Evolutionary conservation across 305 asterid genomes (phyloP), one percentile per base, ranked within the genome.

Genomic region (Fraxinus latifolia): DNA sequence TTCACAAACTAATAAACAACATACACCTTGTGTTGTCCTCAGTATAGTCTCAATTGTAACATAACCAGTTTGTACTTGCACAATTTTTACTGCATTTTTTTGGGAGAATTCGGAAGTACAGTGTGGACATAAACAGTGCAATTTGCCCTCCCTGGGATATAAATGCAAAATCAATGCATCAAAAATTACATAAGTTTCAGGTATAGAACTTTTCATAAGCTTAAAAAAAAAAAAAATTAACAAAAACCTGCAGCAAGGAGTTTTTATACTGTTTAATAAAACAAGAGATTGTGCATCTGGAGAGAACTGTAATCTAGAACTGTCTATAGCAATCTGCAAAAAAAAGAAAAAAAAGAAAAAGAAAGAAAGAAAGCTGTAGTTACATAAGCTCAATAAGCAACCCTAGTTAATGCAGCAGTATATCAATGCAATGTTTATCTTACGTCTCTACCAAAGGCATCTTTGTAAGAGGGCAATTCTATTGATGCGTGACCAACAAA

Each of bases 211-310:
- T 19, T 32, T 42, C 76, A 84, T 75, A 79, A 72, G 70, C 36
- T 83, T 78, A 34, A 86, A 79, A 29, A 77, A 42, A 77, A 42
- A 77, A 39, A 33, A 83, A 50, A 74, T 83, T 21, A 58, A 77
- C 4, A 36, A 84, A 86, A 89, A 96, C 99, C 98, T 90, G 88
- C 99, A 94, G 84, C 82, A 86, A 83, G 98, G 96, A 76, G 90
- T 88, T 87, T 72, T 93, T 47, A 93, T 85, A 87, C 85, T 87
- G 90, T 90, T 92, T 74, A 89, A 84, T 83, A 96, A 81, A 84
- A 94, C 93, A 82, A 96, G 92, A 44, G 86, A 91, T 50, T 88
- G 88, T 39, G 91, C 94, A 87, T 90, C 89, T 44, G 99, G 98
- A 75, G 93, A 85, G 82, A 96, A 89, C 89, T 96, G 99, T 76